Percentiles rank a stretch among this genome's conserved stretches.
Evolutionary conservation across 768 basidiomycete species (phyloP).

Genomic region (Leccinum variicolor): DNA sequence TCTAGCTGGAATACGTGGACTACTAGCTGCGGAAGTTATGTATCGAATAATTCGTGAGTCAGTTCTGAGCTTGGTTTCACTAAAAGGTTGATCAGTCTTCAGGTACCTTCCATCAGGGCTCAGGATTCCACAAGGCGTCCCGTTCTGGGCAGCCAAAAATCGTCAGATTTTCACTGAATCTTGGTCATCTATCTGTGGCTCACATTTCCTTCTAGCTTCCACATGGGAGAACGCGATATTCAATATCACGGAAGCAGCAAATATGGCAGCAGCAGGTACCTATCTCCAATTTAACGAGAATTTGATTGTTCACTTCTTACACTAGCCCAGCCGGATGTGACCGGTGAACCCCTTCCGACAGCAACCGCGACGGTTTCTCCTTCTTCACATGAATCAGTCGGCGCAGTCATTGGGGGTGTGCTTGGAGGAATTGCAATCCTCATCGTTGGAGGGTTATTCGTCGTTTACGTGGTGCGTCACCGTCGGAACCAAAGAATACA

Average conservation of each 20-base stretch:
- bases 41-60: conserved; percentile 20
- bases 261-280: conserved; percentile 9
- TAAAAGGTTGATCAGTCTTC: not conserved
- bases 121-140: conserved; percentile 15
- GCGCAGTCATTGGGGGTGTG: conserved; percentile 22
- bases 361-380: conserved; percentile 5
- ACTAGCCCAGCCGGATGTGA: conserved; percentile 10
- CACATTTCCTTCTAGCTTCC: conserved; percentile 11
- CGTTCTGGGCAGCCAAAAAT: conserved; percentile 22
- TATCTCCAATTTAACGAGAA: not conserved
- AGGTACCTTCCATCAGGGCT: conserved; percentile 24
- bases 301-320: not conserved
- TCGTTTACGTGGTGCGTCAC: conserved; percentile 9
- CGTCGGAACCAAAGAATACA: conserved; percentile 5
- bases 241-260: conserved; percentile 7
- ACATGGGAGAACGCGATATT: conserved; percentile 19
- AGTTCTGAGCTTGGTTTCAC: not conserved
- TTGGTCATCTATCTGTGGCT: not conserved
- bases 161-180: conserved; percentile 10
- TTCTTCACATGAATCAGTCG: conserved; percentile 7
- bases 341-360: conserved; percentile 11
- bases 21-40: conserved; percentile 10
- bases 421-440: conserved; percentile 16
- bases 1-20: conserved; percentile 23
- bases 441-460: conserved; percentile 11